Evolutionary conservation across 208 protist species (phyloP), one percentile per base, ranked within the genome.

Genomic region (Trypanosoma avium): DNA sequence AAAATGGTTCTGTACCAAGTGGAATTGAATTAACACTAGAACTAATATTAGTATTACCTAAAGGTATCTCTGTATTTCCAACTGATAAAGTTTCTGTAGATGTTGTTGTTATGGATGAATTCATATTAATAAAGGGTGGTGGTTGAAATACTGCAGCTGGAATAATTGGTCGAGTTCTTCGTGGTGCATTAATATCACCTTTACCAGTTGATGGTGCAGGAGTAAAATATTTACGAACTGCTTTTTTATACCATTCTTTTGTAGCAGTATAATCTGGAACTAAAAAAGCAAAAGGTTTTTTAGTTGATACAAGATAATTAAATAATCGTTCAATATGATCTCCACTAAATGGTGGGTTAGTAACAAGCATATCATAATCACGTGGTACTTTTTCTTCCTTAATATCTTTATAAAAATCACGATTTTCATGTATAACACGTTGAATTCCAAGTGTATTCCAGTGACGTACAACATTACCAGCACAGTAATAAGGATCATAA

Each of bases 401-500:
- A 21, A 94, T 62, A 42, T 76, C 75, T 4, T 59, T 61, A 73
- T 96, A 95, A 52, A 96, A 96, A 76, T 96, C 90, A 42, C 88
- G 70, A 58, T 94, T 92, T n/a, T 81, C 70, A 70, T 97, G 90
- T 36, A 92, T 61, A n/a, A 96, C 86, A n/a, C 63, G 38, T 5
- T 49, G 24, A 27, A 96, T 67, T 2, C 86, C 90, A 5, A 95
- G 77, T 17, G 6, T 55, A 6, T 35, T 35, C 68, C 91, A 86
- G 27, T 73, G 69, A 8, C 27, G 6, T 22, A 75, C 65, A 4
- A 95, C 77, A 17, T 67, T 55, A 32, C 90, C 90, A 43, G 73
- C 58, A 81, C 90, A 95, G 77, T 86, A 97, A 61, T 95, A 96
- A 6, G 90, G 92, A 71, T 94, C 88, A 74, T 94, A 94, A 7